Base-by-base conservation (phyloP, 2,329 filamentous ascomycete species). In the Colletotrichum tamarilloi region DNA sequence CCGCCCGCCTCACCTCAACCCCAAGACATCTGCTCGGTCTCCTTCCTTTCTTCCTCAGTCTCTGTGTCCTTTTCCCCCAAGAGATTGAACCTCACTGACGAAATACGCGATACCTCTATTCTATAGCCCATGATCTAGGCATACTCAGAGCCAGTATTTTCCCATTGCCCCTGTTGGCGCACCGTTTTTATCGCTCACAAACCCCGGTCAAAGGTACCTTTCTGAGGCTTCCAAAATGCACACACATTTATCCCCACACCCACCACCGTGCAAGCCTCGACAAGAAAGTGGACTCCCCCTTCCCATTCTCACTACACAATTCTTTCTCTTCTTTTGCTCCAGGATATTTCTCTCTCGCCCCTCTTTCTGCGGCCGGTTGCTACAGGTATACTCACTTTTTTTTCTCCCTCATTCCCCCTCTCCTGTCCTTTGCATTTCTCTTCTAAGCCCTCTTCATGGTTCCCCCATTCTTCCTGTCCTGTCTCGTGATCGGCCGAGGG, bases 181-280 rank as follows among this genome's bases (percentile, higher is more conserved):
- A 49, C 42, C 42, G 42, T 11, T 60, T 72, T 72, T 62, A 72
- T 72, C 60, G 63, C 68, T 72, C 72, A 68, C 52, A 62, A 57
- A 63, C 38, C 53, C 49, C 65, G 56, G 55, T 49, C 42, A 19
- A 64, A 64, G 38, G 58, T 28, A 65, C 16, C 19, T 26, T 46
- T 52, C 12, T 28, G 62, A 67, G 62, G 42, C 38, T 42, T 72
- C 32, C 68, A 58, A 55, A 68, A 67, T 3, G 38, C 32, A 19
- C 38, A 42, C 38, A 42, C 68, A 72, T 68, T 60, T 67, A 74
- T 74, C 72, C 72, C 72, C 71, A 73, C 71, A 72, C 70, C 53
- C 62, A 65, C 62, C 52, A 57, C 71, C 52, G 67, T 35, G 60
- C 62, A 73, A 73, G 66, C 67, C 71, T 73, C 71, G 67, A 73